Conservation (phyloP, 176 grass and related monocot genomes). For the Musa acuminata region DNA sequence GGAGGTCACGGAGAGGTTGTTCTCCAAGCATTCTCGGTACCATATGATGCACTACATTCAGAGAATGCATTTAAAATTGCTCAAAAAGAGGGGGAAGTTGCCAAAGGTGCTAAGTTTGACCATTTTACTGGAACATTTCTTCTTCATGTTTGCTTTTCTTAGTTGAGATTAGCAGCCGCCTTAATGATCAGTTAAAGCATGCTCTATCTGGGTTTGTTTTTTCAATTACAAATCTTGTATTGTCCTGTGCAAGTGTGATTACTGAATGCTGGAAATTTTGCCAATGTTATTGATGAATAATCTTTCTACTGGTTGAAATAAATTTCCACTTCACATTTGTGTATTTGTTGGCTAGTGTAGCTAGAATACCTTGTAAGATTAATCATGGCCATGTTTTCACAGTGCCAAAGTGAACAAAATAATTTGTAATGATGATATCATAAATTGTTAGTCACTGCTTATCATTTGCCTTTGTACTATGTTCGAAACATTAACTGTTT, state of each 20-base stretch:
- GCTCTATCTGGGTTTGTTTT: background rate
- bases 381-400: background rate
- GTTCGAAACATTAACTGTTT: background rate
- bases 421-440: background rate
- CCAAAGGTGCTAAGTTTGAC: slow-evolving; percentile 55
- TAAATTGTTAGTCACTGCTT: background rate
- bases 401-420: background rate
- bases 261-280: background rate
- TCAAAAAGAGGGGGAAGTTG: slow-evolving; percentile 86
- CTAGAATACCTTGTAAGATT: background rate
- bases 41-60: slow-evolving; percentile 95
- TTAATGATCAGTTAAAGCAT: background rate
- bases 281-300: background rate
- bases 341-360: background rate
- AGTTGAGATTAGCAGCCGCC: background rate
- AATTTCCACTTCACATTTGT: background rate
- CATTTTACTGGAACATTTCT: slow-evolving; percentile 6
- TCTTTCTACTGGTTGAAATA: background rate
- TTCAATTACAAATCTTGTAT: background rate
- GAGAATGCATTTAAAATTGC: slow-evolving; percentile 87
- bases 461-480: background rate
- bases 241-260: background rate
- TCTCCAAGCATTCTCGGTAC: slow-evolving; percentile 89
- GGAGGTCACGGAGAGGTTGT: slow-evolving; percentile 47
- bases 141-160: background rate